These are phyloP conservation scores for Umbelopsis sp. DNA, from an alignment of 371 early-diverging fungal species.

Conservation along the genomic window DNA sequence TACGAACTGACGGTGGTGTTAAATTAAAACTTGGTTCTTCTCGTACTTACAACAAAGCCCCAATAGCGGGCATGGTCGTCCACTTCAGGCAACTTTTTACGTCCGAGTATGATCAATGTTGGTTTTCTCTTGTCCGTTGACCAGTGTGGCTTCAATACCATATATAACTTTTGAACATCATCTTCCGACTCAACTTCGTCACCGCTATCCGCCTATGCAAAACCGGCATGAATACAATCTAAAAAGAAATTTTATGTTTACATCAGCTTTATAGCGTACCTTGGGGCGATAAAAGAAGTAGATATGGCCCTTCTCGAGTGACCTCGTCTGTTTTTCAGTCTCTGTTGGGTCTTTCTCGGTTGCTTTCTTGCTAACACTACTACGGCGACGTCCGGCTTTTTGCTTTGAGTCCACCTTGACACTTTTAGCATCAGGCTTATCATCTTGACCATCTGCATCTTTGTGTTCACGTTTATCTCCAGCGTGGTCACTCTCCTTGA, in stretches of 20 bases:
- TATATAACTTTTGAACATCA: slow-evolving; percentile 45
- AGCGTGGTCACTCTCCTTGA: neutral
- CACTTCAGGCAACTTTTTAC: slow-evolving; percentile 32
- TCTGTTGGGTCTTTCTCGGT: neutral
- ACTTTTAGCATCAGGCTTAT: neutral
- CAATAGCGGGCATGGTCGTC: slow-evolving; percentile 34
- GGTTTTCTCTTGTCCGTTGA: slow-evolving; percentile 26
- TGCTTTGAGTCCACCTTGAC: neutral
- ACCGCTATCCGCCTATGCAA: slow-evolving; percentile 28
- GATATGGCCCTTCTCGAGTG: slow-evolving; percentile 39
- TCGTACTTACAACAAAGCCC: slow-evolving; percentile 39
- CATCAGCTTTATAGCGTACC: slow-evolving; percentile 21
- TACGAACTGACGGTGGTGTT: neutral
- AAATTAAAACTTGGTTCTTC: neutral
- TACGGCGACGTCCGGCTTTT: neutral
- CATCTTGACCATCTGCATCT: neutral
- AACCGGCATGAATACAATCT: neutral
- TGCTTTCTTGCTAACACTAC: neutral
- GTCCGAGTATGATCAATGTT: slow-evolving; percentile 39
- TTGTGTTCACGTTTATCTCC: neutral
- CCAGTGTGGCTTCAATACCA: slow-evolving; percentile 46
- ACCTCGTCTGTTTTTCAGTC: slow-evolving; percentile 20
- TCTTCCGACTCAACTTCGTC: slow-evolving; percentile 23
- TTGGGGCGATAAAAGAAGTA: slow-evolving; percentile 56
- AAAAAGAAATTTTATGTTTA: neutral